Evolutionary conservation across 257 asterid genomes (phyloP), one percentile per base, ranked within the genome.

Genomic region (Scutellaria barbata): DNA sequence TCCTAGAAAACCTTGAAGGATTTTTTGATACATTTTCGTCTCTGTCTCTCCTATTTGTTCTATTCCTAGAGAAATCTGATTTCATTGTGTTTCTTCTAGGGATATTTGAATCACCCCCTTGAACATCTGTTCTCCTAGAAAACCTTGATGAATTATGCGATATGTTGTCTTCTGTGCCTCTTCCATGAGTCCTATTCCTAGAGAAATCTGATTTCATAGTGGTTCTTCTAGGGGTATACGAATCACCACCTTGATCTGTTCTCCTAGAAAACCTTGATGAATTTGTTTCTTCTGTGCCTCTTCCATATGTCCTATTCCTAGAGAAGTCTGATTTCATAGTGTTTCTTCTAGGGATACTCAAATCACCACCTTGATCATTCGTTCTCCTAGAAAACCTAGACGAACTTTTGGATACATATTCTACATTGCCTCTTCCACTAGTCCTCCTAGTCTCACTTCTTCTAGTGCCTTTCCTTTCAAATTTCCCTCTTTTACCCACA

Each of bases 231-330:
- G 35, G 35, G 35, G 35, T 30, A 30, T 25, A 9, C 3, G 39
- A 8, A 68, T 12, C 53, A 39, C 54, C 83, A 68, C 17, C 76
- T 41, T 55, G 76, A 55, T 80, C 73, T 46, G 51, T 25, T 55
- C 80, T 83, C 75, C 75, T 60, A 42, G 63, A 65, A 66, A 64
- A 66, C 76, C 81, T 81, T 62, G 39, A 66, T 12, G 89, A 75
- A 63, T 72, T 85, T 40, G 40, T 56, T 22, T 76, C 77, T 46
- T 67, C 69, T 12, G 16, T 45, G 43, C 60, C 69, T 54, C 88
- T 77, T 50, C 78, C 73, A 61, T 60, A 48, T 30, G 33, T 22
- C 33, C 59, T 74, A 56, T 56, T 11, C 25, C 63, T 40, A 56
- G 60, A 20, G 14, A 68, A 50, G 57, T 69, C 72, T 3, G 78